Evolutionary conservation across 495 filamentous ascomycete species (phyloP), one percentile per base, ranked within the genome.

Genomic region (Polyplosphaeria fusca): DNA sequence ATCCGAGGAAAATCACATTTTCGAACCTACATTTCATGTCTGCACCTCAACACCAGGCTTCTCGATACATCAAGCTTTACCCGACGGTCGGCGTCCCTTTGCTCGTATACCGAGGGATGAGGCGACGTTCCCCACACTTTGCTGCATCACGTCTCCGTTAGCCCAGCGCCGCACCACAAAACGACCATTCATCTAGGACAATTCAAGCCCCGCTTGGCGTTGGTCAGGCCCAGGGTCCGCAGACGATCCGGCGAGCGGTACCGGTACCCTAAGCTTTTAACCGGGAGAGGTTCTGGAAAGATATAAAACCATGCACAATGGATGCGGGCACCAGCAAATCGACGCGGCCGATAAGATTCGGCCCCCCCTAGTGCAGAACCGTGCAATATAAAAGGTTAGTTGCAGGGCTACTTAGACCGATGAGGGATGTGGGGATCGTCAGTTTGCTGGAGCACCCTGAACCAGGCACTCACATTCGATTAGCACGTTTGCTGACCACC

Each of bases 101-200:
- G 19, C 24, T 23, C 7, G 4, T 20, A 45, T n/a, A 13, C 25
- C 18, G 4, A 22, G 39, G 7, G 4, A 35, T 39, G 50, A 58
- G 52, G 14, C 9, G 27, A 53, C 26, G 57, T 42, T 53, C 57
- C 57, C 57, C 57, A 60, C 55, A 58, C n/a, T 45, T 25, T 25
- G 3, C 50, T 7, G 12, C 20, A n/a, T 28, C 11, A 25, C 47
- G 38, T 47, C 52, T 47, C 52, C 27, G 41, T 18, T 47, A 16
- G 20, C 52, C 27, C 42, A 53, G 32, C 14, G 25, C 16, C 27
- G 35, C 32, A 30, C 13, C 27, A 30, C 12, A n/a, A 14, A 48
- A n/a, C 30, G 30, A 35, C 7, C 7, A 14, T 14, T 45, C 42
- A 55, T 55, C 7, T 55, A 23, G 7, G 52, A 9, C 52, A 47